Conservation (phyloP, 495 filamentous ascomycete species). For the Aspergillus sparsus region DNA sequence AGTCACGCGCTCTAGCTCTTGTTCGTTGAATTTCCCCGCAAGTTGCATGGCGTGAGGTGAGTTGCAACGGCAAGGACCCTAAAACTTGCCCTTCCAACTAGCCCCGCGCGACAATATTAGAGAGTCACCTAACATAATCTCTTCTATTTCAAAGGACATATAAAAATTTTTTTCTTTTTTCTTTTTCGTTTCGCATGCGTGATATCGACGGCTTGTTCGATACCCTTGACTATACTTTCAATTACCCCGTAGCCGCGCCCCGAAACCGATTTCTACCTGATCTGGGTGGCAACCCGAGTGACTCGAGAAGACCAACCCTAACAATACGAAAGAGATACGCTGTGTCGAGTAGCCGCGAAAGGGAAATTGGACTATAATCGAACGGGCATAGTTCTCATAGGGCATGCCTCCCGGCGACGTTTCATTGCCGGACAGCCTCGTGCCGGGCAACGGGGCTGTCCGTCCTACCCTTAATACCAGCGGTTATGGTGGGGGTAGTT, state of each 20-base stretch:
- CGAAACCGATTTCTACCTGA: conserved; percentile 14
- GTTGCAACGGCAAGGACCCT: conserved; percentile 22
- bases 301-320: conserved; percentile 3
- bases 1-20: conserved; percentile 17
- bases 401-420: conserved; percentile 50
- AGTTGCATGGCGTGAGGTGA: conserved; percentile 34
- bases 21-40: conserved; percentile 28
- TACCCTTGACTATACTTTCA: conserved; percentile 8
- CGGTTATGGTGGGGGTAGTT: conserved; percentile 37
- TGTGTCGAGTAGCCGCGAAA: not conserved
- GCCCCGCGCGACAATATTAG: conserved; percentile 24
- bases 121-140: conserved; percentile 15
- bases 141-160: not conserved
- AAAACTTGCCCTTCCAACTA: conserved; percentile 18
- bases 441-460: conserved; percentile 48
- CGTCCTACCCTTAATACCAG: conserved; percentile 46
- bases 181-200: not conserved
- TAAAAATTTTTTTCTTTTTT: not conserved
- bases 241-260: conserved; percentile 12
- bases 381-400: conserved; percentile 27
- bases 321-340: not conserved
- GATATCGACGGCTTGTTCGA: conserved; percentile 7
- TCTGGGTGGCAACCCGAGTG: conserved; percentile 21
- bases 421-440: conserved; percentile 47
- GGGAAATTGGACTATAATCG: conserved; percentile 2